Base-by-base conservation (phyloP, 2,329 filamentous ascomycete species). In the Dothiorella sarmentorum region DNA sequence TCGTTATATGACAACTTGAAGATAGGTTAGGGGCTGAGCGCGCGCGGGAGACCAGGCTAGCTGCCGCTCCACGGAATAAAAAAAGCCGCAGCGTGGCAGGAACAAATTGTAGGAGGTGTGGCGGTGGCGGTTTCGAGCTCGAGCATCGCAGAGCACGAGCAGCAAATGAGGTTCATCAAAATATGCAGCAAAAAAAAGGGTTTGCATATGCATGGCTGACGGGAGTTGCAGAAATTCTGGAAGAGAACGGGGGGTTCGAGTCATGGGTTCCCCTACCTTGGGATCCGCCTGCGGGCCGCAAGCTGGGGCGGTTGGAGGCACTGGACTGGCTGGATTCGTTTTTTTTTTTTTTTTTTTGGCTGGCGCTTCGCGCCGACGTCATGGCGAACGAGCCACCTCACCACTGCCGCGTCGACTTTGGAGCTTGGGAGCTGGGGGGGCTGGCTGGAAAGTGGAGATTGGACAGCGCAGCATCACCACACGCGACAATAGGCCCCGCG, bases 381-480 rank as follows among this genome's bases (percentile, higher is more conserved):
- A 53, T 53, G 47, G n/a, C 31, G 45, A 35, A 47, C 31, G 44
- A 49, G 44, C 45, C 45, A 35, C 27, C 45, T 26, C 26, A n/a
- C 26, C 20, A 18, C 37, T 15, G 13, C 13, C 40, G 40, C 18
- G 40, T 7, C 22, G 11, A n/a, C 13, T 13, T 10, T 22, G 38
- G 9, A 11, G 17, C 45, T 35, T n/a, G 20, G 17, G 31, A 37
- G 35, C 22, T 44, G 40, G 40, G 40, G 49, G 40, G 49, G 49
- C 49, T 53, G 49, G 49, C 18, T 10, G 33, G 33, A 29, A 37
- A 53, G 49, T 53, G 49, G 49, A 53, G 49, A 53, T 40, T n/a
- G 35, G 20, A 53, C 49, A 53, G 31, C 49, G 27, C 49, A 53
- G 49, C 40, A 27, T n/a, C n/a, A 35, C 15, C 45, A 29, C 44